Conservation (phyloP, 1,284 basidiomycete genomes). For the Tremellales sp. region DNA sequence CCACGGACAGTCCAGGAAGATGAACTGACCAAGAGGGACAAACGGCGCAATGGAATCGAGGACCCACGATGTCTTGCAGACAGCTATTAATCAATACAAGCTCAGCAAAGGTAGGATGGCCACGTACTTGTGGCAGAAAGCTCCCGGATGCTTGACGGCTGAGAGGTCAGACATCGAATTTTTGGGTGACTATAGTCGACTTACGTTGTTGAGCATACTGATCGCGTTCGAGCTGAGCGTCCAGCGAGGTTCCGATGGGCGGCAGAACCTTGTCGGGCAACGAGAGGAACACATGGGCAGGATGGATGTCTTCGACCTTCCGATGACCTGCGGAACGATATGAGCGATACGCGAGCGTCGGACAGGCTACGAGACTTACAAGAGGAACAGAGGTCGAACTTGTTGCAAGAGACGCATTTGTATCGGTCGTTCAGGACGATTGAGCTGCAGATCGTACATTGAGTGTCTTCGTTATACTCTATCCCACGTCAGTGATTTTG, state of each 20-base stretch:
- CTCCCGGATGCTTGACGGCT: slow-evolving; percentile 43
- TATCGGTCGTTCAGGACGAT: slow-evolving; percentile 62
- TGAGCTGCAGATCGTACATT: slow-evolving; percentile 73
- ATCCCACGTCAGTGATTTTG: slow-evolving; percentile 5
- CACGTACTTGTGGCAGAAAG: slow-evolving; percentile 61
- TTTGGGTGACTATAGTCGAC: not conserved
- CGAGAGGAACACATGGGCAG: slow-evolving; percentile 74
- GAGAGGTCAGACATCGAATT: too few species aligned
- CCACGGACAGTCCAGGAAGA: not conserved
- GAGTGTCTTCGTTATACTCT: slow-evolving; percentile 59
- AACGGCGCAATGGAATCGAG: slow-evolving; percentile 84
- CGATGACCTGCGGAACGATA: slow-evolving; percentile 22
- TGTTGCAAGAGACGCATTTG: slow-evolving; percentile 75
- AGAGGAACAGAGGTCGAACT: slow-evolving; percentile 72
- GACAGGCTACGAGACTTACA: slow-evolving; percentile 59
- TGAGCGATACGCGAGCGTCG: not conserved
- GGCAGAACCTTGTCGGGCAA: slow-evolving; percentile 57
- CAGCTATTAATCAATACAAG: slow-evolving; percentile 56
- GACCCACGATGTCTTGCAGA: slow-evolving; percentile 78
- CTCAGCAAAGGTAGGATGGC: not conserved
- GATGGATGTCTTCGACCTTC: slow-evolving; percentile 78
- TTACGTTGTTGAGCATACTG: slow-evolving; percentile 2
- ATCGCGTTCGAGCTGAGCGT: not conserved
- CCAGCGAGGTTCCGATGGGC: slow-evolving; percentile 13
- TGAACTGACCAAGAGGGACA: slow-evolving; percentile 54